Conservation (phyloP, 768 basidiomycete genomes). For the Amanita fuliginea region DNA sequence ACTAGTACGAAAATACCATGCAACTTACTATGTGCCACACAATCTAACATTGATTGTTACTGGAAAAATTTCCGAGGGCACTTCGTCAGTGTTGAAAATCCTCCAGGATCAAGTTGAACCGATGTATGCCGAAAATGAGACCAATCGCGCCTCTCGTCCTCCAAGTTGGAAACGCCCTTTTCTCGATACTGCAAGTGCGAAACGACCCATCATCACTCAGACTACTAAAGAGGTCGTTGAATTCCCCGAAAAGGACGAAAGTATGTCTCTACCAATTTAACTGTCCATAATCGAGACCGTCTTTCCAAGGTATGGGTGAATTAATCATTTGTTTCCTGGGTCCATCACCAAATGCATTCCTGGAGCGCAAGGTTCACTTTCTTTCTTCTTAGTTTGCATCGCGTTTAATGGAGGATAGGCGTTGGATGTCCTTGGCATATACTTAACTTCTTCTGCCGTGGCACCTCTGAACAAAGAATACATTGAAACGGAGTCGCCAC, state of each 20-base stretch:
- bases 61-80: constrained; percentile 76
- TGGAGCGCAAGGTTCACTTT: constrained; percentile 53
- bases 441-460: constrained; percentile 77
- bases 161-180: constrained; percentile 90
- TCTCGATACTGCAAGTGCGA: constrained; percentile 72
- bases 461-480: constrained; percentile 86
- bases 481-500: constrained; percentile 81
- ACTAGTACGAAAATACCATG: constrained; percentile 82
- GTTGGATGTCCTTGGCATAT: constrained; percentile 74
- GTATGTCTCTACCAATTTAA: constrained; percentile 19
- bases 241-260: constrained; percentile 96
- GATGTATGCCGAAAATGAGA: constrained; percentile 57
- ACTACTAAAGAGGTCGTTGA: constrained; percentile 61
- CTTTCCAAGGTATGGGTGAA: constrained; percentile 58
- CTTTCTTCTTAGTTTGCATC: not conserved
- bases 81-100: constrained; percentile 64
- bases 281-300: not conserved
- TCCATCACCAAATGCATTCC: constrained; percentile 56
- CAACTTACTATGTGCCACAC: constrained; percentile 85
- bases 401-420: constrained; percentile 35
- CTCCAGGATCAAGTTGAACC: constrained; percentile 81
- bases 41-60: constrained; percentile 84
- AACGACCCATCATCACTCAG: constrained; percentile 36
- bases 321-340: constrained; percentile 69
- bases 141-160: constrained; percentile 54